Percentiles rank a stretch among this genome's conserved stretches.
These are phyloP conservation scores for Piromyces finnis DNA, from an alignment of 192 early-diverging fungal species.

Conservation along the genomic window DNA sequence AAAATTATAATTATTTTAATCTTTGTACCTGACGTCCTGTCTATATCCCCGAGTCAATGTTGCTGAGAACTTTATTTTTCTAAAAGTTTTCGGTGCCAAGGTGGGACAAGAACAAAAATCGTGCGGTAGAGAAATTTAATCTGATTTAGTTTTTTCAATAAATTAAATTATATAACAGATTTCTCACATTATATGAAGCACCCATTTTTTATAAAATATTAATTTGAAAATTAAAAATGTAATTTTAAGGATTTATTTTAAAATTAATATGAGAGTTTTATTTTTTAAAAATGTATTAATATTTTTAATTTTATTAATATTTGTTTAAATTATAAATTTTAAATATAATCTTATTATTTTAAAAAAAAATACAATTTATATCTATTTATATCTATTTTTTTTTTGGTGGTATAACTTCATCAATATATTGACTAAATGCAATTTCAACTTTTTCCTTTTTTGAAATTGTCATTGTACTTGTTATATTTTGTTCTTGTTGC, in stretches of 20 bases:
- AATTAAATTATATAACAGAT: background rate
- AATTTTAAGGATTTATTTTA: too few species aligned
- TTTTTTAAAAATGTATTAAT: too few species aligned
- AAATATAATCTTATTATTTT: too few species aligned
- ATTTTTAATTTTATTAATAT: too few species aligned
- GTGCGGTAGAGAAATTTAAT: background rate
- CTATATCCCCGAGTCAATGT: background rate
- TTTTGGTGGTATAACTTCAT: background rate
- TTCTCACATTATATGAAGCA: too few species aligned
- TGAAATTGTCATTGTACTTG: background rate
- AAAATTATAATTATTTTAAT: background rate
- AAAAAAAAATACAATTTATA: too few species aligned
- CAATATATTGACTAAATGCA: background rate
- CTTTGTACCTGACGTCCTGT: background rate
- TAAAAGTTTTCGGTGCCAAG: background rate
- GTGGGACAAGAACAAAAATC: background rate
- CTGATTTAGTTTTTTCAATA: background rate
- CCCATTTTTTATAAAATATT: too few species aligned
- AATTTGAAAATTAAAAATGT: too few species aligned
- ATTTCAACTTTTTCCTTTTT: background rate
- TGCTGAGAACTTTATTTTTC: background rate
- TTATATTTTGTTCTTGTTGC: background rate
- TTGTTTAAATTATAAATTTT: too few species aligned
- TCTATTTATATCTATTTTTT: background rate
- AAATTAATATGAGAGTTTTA: too few species aligned